These are phyloP conservation scores for Globisporangium middletonii DNA, from an alignment of 352 stramenopile species.

Conservation along the genomic window DNA sequence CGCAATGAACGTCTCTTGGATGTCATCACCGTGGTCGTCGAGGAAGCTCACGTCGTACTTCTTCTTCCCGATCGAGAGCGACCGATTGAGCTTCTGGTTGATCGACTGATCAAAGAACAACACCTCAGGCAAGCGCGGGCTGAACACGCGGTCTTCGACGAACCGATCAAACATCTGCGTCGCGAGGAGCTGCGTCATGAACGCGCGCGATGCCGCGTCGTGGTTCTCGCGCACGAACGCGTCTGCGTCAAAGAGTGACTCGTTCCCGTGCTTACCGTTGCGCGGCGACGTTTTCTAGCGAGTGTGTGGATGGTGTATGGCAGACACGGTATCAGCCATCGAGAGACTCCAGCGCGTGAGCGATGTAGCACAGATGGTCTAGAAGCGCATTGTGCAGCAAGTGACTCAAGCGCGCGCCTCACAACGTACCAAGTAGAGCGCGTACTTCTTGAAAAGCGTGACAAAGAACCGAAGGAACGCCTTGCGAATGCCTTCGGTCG, in stretches of 20 bases:
- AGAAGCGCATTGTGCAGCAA: neutral
- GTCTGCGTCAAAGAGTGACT: constrained; percentile 57
- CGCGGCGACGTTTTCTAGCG: constrained; percentile 20
- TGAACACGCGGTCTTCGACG: constrained; percentile 71
- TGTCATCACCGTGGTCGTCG: constrained; percentile 64
- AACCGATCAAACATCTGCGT: constrained; percentile 87
- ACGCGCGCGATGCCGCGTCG: constrained; percentile 48
- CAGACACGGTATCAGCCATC: neutral
- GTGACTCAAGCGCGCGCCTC: neutral
- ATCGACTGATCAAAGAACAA: constrained; percentile 85
- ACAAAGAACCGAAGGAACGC: constrained; percentile 83
- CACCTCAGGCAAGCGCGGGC: constrained; percentile 56
- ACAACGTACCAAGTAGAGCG: constrained; percentile 54
- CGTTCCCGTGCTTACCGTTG: constrained; percentile 21
- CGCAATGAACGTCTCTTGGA: constrained; percentile 81
- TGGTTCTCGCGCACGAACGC: constrained; percentile 65
- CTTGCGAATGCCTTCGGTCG: constrained; percentile 47
- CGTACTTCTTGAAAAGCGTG: constrained; percentile 75
- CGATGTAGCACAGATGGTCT: neutral
- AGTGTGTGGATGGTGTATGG: constrained; percentile 2
- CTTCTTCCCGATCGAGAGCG: constrained; percentile 66
- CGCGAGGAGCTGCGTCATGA: constrained; percentile 52
- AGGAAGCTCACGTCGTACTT: constrained; percentile 83
- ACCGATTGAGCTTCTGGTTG: constrained; percentile 82
- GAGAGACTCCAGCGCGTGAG: too few relatives aligned